A percentile compares a stretch with the other conserved stretches of the same genome.
phyloP scores from a whole-genome alignment of 345 rosid genomes.

The Rhizophora apiculata region DNA sequence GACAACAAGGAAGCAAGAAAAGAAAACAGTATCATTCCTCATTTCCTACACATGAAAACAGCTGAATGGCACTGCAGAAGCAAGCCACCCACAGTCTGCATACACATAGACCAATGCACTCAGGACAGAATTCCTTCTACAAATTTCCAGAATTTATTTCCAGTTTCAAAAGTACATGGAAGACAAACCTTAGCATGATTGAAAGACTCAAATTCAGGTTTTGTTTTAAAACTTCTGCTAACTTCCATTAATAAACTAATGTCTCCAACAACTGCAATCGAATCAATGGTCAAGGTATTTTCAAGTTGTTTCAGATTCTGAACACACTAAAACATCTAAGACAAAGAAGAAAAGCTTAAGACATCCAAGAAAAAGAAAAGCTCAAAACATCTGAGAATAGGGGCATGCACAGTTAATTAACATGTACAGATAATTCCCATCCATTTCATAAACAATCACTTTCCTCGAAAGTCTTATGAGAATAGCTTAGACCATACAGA shows the following conservation, averaged over 20 bases:
- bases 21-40: no score
- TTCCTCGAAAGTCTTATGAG: background rate
- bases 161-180: background rate
- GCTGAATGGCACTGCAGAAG: no score
- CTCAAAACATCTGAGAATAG: no score
- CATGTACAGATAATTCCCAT: background rate
- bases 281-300: background rate
- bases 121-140: background rate
- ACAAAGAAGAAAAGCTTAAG: no score
- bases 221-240: background rate
- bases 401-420: no score
- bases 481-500: constrained; percentile 1
- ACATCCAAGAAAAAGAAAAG: background rate
- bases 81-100: no score
- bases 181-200: background rate
- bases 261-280: background rate
- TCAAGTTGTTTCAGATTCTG: background rate
- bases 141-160: background rate
- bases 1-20: no score
- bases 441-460: background rate
- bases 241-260: background rate
- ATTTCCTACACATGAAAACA: no score
- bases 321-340: background rate
- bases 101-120: background rate
- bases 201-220: background rate